Evolutionary conservation across 495 filamentous ascomycete species (phyloP), one percentile per base, ranked within the genome.

Genomic region (Corynascus novoguineensis): DNA sequence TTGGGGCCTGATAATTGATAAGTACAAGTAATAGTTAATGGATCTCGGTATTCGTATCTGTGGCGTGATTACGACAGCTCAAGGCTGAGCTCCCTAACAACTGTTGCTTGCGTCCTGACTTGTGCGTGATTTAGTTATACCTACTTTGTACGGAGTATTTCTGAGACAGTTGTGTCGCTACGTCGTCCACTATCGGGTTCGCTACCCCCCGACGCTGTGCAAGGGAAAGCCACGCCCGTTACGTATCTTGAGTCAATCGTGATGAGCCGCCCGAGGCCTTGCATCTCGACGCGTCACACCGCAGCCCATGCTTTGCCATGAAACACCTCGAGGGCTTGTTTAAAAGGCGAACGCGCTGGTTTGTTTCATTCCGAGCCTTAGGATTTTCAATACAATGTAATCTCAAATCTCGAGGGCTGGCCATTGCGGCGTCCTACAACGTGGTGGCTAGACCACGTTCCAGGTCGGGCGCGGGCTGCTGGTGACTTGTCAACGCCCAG

Each of bases 41-140:
- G n/a, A 19, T 10, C 47, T 50, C 5, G 17, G n/a, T 15, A 44
- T 50, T 15, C 14, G n/a, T 17, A 14, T 50, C 37, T 3, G 50
- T 41, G 50, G 27, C 35, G 50, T 7, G 50, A 35, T 53, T 29
- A 53, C 50, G 50, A 21, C 49, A 41, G 27, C 37, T 25, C 49
- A 52, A 38, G 27, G 50, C 50, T 53, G 50, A 53, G 50, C 50
- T 9, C 24, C 6, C 27, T 10, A 12, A 29, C 19, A 8, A 27
- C 44, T 29, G 14, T 1, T 17, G 27, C 15, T 28, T 19, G 38
- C n/a, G 37, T 1, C 17, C 19, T 49, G 28, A 34, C 7, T n/a
- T 24, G 28, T 7, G 29, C n/a, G 4, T 4, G 17, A 21, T 32
- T 3, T 11, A 41, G 5, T n/a, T 15, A 11, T 15, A 37, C 10